Base-by-base conservation (phyloP, 306 rosid species). In the Cicer bijugum region DNA sequence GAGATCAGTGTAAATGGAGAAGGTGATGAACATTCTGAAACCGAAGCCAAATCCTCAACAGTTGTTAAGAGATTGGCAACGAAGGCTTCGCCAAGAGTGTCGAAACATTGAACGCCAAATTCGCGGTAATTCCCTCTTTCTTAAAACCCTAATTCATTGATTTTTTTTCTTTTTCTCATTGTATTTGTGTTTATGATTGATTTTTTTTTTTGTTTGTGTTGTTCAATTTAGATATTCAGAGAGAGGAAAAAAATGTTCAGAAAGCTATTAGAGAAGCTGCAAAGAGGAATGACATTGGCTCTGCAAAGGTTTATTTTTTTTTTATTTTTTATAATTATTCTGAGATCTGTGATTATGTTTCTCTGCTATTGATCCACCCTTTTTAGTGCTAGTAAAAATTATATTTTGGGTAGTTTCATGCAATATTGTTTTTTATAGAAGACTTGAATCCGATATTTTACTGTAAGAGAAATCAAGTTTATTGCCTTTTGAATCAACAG, bases 251-350 rank as follows among this genome's bases (percentile, higher is more conserved):
- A 63, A 87, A 59, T 76, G 99, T 91, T 52, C 95, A 94, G 67
- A 94, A 91, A 76, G 90, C 99, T 12, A 94, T 94, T 64, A 84
- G 56, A 81, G 99, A 94, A 44, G 97, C 99, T 55, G 97, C 97
- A 6, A 94, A 94, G 84, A 89, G 99, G 74, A 94, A 90, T 60
- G 97, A 94, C 86, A 88, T 94, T 90, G 93, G 86, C 52, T 91
- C 99, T 75, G 99, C 99, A 35, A 94, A 91, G 99, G 99, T 94
- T 58, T 8, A 8, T 23, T 23, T 3, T 94, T 58, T 8, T 12
- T 23, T 23, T 3, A 3, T 28, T 28, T 28, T 28, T 28, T 3
- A 28, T 28, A 28, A 3, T 28, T 3, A 28, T 28, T 52, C 40
- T 56, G 37, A 20, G 14, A 37, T 40, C 40, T 33, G 17, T 48